A percentile compares a stretch with the other conserved stretches of the same genome.
phyloP scores from a whole-genome alignment of 1,139 yeast species.

The Yamadazyma diospyri region DNA sequence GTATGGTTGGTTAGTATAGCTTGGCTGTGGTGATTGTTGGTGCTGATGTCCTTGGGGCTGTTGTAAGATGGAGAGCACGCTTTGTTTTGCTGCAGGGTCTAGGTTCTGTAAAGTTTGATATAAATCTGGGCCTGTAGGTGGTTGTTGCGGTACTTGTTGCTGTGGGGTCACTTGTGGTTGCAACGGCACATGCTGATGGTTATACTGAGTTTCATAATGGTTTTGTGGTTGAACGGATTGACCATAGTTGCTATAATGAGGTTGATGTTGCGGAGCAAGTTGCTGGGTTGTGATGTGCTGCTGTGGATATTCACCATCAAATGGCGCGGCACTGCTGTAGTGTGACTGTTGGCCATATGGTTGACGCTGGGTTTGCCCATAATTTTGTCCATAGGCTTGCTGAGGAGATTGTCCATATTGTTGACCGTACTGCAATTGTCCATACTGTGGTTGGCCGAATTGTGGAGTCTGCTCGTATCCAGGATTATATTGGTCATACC shows the following conservation, averaged over 20 bases:
- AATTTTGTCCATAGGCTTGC: not conserved
- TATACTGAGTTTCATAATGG: not conserved
- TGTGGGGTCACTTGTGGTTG: not conserved
- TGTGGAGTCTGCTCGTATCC: not conserved
- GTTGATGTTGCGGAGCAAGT: constrained; percentile 6
- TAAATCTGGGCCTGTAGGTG: constrained; percentile 6
- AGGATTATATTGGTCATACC: not conserved
- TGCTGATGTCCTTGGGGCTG: constrained; percentile 6
- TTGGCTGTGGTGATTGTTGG: not conserved
- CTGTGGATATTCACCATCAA: too few species aligned
- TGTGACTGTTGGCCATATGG: not conserved
- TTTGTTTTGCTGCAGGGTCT: constrained; percentile 52
- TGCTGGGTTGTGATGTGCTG: constrained; percentile 1
- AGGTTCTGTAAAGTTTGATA: constrained; percentile 42
- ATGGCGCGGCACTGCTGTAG: not conserved
- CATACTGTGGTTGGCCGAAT: constrained; percentile 2
- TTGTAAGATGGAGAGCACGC: constrained; percentile 39
- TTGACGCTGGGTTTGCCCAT: not conserved
- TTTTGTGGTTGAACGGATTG: not conserved
- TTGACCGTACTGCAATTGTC: constrained; percentile 1
- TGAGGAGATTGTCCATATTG: constrained; percentile 1
- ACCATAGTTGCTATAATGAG: constrained; percentile 1
- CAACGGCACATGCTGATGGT: not conserved
- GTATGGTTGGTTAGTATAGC: constrained; percentile 2
- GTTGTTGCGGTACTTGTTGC: constrained; percentile 16